Evolutionary conservation across 2,329 filamentous ascomycete genomes (phyloP), one percentile per base, ranked within the genome.

Genomic region (Fusarium tjaetaba): DNA sequence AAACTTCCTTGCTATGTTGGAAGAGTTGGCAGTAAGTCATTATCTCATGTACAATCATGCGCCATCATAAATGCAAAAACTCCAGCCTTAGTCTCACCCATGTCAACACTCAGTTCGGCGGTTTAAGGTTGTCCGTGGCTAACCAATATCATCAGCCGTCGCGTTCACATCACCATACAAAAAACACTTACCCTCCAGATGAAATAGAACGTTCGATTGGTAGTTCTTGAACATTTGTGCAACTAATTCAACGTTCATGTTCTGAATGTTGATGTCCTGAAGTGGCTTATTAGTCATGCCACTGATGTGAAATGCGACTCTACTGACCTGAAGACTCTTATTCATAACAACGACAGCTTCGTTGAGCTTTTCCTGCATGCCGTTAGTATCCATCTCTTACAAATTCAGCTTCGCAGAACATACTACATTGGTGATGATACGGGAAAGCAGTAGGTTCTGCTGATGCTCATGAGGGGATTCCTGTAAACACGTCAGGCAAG

Each of bases 151-250:
- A 61, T 63, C 61, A 22, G 39, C 43, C 56, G 28, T 39, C 24
- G 14, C 16, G 26, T 26, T 15, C 20, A 39, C 7, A 30, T 24
- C 11, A 32, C 39, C 6, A 4, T 38, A 9, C 15, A 24, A 24
- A 39, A 24, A 22, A 32, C 15, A 57, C 81, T 75, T 86, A 97
- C 96, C 96, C 91, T 98, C 96, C 11, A 99, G 88, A 79, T 99
- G 96, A 82, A 99, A 98, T 11, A 98, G 86, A 20, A 98, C 96
- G 78, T 98, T 99, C 16, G 95, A 97, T 82, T 98, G 95, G 82
- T 99, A 99, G 84, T 98, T 99, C 86, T 98, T 98, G 87, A 98
- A 99, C 96, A 99, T 99, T 81, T 98, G 96, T 2, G 96, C 95
- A 10, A 98, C 96, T 6, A 98, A 88, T 84, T 98, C 96, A 41